Evolutionary conservation across 2,329 filamentous ascomycete species (phyloP), one percentile per base, ranked within the genome.

Genomic region (Phaeomoniella chlamydospora): DNA sequence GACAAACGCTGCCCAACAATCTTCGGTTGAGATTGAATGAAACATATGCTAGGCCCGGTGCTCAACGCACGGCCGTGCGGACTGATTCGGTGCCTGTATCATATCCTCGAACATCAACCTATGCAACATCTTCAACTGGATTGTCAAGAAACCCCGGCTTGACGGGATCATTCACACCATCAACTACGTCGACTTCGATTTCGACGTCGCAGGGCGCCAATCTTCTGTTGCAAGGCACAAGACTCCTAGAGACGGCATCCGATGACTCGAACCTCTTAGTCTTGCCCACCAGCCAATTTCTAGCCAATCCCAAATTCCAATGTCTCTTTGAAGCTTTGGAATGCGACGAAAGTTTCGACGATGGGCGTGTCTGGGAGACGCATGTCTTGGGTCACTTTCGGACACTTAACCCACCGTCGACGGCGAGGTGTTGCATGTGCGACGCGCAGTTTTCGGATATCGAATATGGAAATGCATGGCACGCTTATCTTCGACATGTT

Each of bases 341-440:
- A 6, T 26, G 22, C 22, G 22, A 26, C 6, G 22, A 26, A 26
- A n/a, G 9, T 9, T 26, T 26, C 22, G 22, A 26, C 22, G n/a
- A 26, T 26, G n/a, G n/a, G n/a, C 22, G 22, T n/a, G n/a, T n/a
- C 6, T 26, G 22, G 22, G 22, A 6, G 9, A 26, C 22, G 9
- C 61, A 65, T 43, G 58, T 64, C 32, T 50, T 59, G 15, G 59
- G 59, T 35, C 61, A 65, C 40, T 64, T 65, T 40, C 55, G 55
- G 11, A 54, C 55, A 2, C 51, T 58, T 35, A 49, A 53, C 19
- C 50, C 59, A 5, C 61, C 61, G 3, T 45, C 46, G 15, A 56
- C 49, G 5, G 61, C 59, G 14, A 50, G 51, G n/a, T 65, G 61
- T 40, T 60, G 59, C n/a, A 44, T 64, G 29, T 65, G 61, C 37